Evolutionary conservation across 148 eudicot species (phyloP).

Genomic region (Talinum fruticosum): DNA sequence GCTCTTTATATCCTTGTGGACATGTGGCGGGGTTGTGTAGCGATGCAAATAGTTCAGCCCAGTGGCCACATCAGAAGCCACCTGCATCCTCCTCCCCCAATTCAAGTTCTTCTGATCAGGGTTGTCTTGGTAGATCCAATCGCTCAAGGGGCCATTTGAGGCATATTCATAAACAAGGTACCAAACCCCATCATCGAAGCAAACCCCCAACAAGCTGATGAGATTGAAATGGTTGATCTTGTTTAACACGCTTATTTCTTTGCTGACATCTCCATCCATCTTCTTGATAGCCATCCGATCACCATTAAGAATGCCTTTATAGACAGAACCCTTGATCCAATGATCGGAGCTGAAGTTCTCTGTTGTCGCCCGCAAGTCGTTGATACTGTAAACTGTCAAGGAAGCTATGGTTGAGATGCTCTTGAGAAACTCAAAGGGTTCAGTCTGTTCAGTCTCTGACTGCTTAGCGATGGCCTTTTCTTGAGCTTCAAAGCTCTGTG

Average conservation of each 20-base stretch:
- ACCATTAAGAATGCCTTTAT: constrained; percentile 52
- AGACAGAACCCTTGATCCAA: constrained; percentile 52
- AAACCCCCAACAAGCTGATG: constrained; percentile 59
- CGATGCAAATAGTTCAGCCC: constrained; percentile 72
- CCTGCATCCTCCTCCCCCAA: constrained; percentile 60
- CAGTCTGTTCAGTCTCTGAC: constrained; percentile 23
- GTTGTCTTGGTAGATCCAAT: constrained; percentile 44
- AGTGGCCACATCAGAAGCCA: constrained; percentile 62
- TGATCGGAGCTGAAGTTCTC: constrained; percentile 46
- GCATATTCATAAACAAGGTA: constrained; percentile 68
- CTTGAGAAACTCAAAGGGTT: constrained; percentile 28
- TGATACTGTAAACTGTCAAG: constrained; percentile 45
- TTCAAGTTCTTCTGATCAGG: constrained; percentile 25
- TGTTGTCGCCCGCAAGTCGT: constrained; percentile 60
- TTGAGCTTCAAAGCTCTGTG: constrained; percentile 27
- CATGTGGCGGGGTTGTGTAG: constrained; percentile 61
- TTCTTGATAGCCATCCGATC: constrained; percentile 51
- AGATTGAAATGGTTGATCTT: constrained; percentile 69
- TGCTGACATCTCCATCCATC: constrained; percentile 44
- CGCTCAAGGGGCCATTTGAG: constrained; percentile 56
- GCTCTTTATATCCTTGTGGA: constrained; percentile 67
- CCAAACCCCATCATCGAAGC: constrained; percentile 42
- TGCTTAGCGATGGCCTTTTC: constrained; percentile 24
- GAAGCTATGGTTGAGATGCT: constrained; percentile 40
- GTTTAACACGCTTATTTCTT: constrained; percentile 54